Conservation (phyloP, 2,329 filamentous ascomycete species). For the Neopestalotiopsis rosae region DNA sequence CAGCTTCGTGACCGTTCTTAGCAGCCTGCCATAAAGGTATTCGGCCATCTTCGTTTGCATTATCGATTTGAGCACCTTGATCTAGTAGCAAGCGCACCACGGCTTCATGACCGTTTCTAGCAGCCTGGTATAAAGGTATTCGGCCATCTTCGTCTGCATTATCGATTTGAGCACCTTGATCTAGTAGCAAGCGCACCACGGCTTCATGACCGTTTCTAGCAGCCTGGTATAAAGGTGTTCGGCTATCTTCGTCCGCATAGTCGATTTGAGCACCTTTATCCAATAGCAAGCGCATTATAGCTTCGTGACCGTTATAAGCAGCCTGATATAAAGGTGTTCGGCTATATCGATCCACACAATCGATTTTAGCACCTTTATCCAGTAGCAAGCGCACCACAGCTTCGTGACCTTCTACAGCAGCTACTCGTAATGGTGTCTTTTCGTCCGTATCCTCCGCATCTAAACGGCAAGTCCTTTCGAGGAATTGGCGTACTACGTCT, state of each 20-base stretch:
- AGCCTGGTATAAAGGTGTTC: neutral
- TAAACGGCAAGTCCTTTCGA: too few relatives aligned
- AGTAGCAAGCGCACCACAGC: neutral
- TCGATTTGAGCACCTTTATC: neutral
- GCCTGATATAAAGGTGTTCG: neutral
- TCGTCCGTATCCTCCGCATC: neutral
- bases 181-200: conserved; percentile 7
- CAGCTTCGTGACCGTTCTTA: conserved; percentile 4
- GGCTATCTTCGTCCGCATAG: too few relatives aligned
- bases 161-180: neutral
- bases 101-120: too few relatives aligned
- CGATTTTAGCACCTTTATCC: neutral
- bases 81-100: neutral
- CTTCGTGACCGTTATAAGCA: neutral
- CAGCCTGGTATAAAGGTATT: too few relatives aligned
- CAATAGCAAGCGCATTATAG: neutral
- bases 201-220: conserved; percentile 6
- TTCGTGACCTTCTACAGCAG: neutral
- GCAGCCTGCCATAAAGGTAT: conserved; percentile 17
- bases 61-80: conserved; percentile 30
- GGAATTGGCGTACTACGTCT: too few relatives aligned
- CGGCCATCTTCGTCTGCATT: too few relatives aligned
- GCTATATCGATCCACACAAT: too few relatives aligned
- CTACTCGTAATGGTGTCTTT: neutral
- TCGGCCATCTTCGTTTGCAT: conserved; percentile 30